Conservation (phyloP, 2,329 filamentous ascomycete species). For the Annulohypoxylon truncatum region DNA sequence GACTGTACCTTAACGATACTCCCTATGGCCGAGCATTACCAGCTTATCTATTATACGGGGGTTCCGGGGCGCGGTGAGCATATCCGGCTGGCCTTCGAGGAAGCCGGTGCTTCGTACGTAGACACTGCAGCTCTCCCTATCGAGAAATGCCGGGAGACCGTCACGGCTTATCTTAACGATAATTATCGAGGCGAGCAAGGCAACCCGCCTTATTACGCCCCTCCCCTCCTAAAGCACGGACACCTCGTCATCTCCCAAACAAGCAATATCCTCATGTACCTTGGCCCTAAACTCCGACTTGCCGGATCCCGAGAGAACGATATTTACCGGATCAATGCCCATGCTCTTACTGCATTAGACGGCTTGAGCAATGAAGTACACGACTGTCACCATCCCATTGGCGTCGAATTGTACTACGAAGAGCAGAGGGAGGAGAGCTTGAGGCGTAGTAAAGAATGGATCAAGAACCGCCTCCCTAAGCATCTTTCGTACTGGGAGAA, state of each 20-base stretch:
- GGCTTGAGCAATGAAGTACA: constrained; percentile 76
- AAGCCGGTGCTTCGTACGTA: constrained; percentile 70
- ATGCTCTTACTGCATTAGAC: constrained; percentile 76
- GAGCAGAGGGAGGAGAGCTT: constrained; percentile 78
- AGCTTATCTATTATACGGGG: constrained; percentile 75
- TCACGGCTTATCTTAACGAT: constrained; percentile 38
- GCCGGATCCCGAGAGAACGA: constrained; percentile 52
- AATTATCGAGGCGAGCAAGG: constrained; percentile 52
- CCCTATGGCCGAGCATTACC: constrained; percentile 58
- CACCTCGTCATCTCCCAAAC: constrained; percentile 73
- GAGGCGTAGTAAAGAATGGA: constrained; percentile 66
- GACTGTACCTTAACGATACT: too few species aligned
- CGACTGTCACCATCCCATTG: constrained; percentile 79
- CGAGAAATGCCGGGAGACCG: constrained; percentile 5
- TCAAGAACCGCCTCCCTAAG: constrained; percentile 73
- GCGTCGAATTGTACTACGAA: constrained; percentile 70
- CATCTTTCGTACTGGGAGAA: constrained; percentile 76
- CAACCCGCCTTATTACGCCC: constrained; percentile 73
- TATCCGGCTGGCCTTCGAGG: constrained; percentile 77
- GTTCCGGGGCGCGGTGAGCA: constrained; percentile 79
- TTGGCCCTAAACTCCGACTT: constrained; percentile 70
- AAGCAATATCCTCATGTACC: constrained; percentile 76
- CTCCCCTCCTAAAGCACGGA: constrained; percentile 73
- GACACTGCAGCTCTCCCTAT: constrained; percentile 55
- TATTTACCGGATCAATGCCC: constrained; percentile 68